Base-by-base conservation (phyloP, 768 basidiomycete genomes). In the Suillus paluster region DNA sequence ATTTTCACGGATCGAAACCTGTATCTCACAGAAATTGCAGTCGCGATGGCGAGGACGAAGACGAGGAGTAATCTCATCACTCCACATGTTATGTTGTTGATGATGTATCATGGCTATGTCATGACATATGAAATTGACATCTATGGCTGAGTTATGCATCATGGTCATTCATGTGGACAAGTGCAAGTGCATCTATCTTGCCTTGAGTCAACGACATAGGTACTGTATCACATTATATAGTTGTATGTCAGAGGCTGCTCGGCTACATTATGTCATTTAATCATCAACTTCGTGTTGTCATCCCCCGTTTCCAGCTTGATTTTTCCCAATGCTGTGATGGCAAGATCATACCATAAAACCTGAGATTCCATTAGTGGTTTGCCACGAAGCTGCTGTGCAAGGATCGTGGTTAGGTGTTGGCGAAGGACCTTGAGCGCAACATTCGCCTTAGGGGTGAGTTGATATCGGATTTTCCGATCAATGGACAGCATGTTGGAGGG, bases 381-480 rank as follows among this genome's bases (percentile, higher is more conserved):
- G 7, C 84, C 84, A 49, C 87, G 84, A 70, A 92, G 87, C 64
- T 89, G 87, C 21, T 82, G 80, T n/a, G 84, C 81, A 25, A 96
- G 78, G 34, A 89, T 79, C 4, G 71, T 71, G 19, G 74, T 76
- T 52, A 97, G 75, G 57, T 89, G 86, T 23, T 77, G 79, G 25
- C 95, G 88, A 38, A 99, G 80, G 60, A 84, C 73, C 73, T 96
- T 95, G 67, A 98, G 80, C 5, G 95, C 95, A 50, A 95, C 71
- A 60, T 86, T 87, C 1, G 89, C 78, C 77, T 90, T 94, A 1
- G 93, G 86, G 1, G 85, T 66, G 15, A 92, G 72, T 41, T 81
- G 83, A 73, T 89, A 92, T 66, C 83, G 87, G 75, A 95, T 82
- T 78, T 94, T 97, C 59, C 93, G 89, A 75, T 99, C 97, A 61